These are phyloP conservation scores for Purshia tridentata DNA, from an alignment of 306 rosid genomes.

Conservation along the genomic window DNA sequence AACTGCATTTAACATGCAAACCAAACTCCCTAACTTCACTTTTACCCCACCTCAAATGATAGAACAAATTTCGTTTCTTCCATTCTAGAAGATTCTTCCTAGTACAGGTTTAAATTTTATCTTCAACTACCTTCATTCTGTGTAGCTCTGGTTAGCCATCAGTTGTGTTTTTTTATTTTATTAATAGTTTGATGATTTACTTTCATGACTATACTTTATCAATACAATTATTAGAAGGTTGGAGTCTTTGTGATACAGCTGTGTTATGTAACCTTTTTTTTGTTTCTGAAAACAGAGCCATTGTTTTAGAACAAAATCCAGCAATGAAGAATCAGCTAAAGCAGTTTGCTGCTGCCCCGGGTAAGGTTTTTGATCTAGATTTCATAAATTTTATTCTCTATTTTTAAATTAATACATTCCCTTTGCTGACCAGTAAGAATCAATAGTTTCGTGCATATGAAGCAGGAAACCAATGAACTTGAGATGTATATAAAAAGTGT, in stretches of 20 bases:
- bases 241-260: neutral
- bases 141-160: neutral
- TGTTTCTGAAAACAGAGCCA: slow-evolving; percentile 63
- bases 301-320: slow-evolving; percentile 83
- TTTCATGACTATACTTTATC: neutral
- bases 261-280: neutral
- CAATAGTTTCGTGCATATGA: neutral
- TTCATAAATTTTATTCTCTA: slow-evolving; percentile 4
- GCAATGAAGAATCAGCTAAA: slow-evolving; percentile 67
- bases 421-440: neutral
- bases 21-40: neutral
- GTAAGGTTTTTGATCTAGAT: slow-evolving; percentile 37
- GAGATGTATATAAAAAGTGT: neutral
- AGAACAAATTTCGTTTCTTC: neutral
- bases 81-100: slow-evolving; percentile 3
- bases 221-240: neutral
- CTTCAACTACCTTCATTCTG: neutral
- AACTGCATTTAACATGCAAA: neutral
- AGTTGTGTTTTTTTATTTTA: neutral
- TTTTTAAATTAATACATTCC: neutral
- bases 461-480: neutral
- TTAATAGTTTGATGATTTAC: neutral
- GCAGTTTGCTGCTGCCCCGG: slow-evolving; percentile 67
- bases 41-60: neutral
- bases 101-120: neutral